Base-by-base conservation (phyloP, 2,329 filamentous ascomycete genomes). In the Cucurbitaria berberidis region DNA sequence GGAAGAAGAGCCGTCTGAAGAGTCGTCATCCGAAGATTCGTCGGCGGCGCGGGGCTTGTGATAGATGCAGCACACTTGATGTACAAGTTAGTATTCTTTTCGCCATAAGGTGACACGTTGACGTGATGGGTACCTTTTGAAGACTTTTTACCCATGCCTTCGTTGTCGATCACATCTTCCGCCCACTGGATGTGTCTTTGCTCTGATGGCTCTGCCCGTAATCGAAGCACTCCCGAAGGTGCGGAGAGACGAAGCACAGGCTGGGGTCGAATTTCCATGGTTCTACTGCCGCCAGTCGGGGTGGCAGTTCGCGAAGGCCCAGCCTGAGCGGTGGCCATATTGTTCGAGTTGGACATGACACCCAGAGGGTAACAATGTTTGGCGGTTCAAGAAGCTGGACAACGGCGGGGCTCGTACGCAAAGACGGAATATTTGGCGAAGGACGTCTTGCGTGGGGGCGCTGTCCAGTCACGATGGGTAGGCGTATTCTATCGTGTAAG, bases 31-130 rank as follows among this genome's bases (percentile, higher is more conserved):
- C 62, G 88, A 92, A 27, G 90, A 95, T 74, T 98, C 93, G 72
- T 89, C 73, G 13, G 69, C 68, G 30, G 67, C 70, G 63, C 89
- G 89, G 6, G 91, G 88, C 55, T 89, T 89, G 78, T 97, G 93
- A 78, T 97, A 99, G 75, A 99, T 99, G 76, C 95, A 99, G 83
- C 95, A 99, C n/a, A 98, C 95, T 96, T 45, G 8, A 13, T 19
- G 13, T 3, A 21, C 22, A 26, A 32, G 49, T 60, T 43, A 57
- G 43, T 22, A 18, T 39, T 16, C 13, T 29, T 24, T 26, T 18
- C 8, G 15, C 10, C 13, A 26, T 11, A 29, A n/a, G 18, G 29
- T 34, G 19, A 24, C 19, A 35, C 9, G 21, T 30, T 40, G 16
- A 41, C 16, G 35, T 35, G 13, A 41, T 18, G 6, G 35, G 21